Base-by-base conservation (phyloP, 1,284 basidiomycete species). In the Rhizoctonia solani region DNA sequence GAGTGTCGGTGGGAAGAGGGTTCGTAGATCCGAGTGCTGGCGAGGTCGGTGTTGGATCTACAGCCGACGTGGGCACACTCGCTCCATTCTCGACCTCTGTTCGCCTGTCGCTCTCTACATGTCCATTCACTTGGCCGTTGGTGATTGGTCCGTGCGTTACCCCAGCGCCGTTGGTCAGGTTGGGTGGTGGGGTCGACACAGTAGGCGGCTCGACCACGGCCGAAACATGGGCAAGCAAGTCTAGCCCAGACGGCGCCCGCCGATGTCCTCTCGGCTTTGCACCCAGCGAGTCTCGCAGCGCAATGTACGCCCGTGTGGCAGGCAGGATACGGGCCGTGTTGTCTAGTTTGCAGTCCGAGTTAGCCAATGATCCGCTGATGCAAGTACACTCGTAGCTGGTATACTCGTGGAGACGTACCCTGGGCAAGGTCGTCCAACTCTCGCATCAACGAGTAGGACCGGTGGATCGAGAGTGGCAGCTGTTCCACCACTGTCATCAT, bases 401-500 rank as follows among this genome's bases (percentile, higher is more conserved):
- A 16, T n/a, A n/a, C 23, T 19, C 21, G 66, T 54, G 47, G 27
- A 27, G 19, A 74, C 77, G 71, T 66, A 80, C 79, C 73, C 49
- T 76, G 71, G 69, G 77, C 77, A 54, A 80, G 77, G 42, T 79
- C 76, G 67, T 83, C 82, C 21, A 82, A 74, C 71, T 83, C 81
- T 19, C 78, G 73, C 63, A 83, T 73, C 27, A 83, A 74, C 14
- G 79, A 73, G 71, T 80, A 81, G 49, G 80, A 79, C 9, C 82
- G 76, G 71, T 82, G 80, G 55, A 83, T 74, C 67, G 82, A 81
- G 39, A 83, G 72, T 0, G 82, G 82, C 1, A 83, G 73, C 70
- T 83, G 81, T 69, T 83, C 81, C 25, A 82, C 77, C 67, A 83
- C 77, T 77, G 42, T n/a, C 19, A n/a, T 34, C 11, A 4, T 11